Base-by-base conservation (phyloP, 1,139 yeast species). In the Scheffersomyces segobiensis region DNA sequence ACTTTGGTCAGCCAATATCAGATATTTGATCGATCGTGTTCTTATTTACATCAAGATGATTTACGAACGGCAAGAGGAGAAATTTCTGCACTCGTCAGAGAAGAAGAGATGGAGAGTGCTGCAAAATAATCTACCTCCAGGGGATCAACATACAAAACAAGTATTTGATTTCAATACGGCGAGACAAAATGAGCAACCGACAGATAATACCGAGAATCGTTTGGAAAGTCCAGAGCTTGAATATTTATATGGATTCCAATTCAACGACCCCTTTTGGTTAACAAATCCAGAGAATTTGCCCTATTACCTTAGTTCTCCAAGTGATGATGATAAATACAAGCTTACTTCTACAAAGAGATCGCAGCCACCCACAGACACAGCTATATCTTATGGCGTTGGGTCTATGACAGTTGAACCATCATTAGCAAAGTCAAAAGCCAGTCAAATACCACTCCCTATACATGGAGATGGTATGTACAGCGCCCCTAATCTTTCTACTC, bases 181-280 rank as follows among this genome's bases (percentile, higher is more conserved):
- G 42, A 32, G 42, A 12, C 42, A 32, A 32, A 10, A 10, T 14
- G 42, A 32, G 17, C 14, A 32, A 12, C 17, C 32, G 8, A 3
- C 12, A 14, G 42, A 32, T 3, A 32, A 32, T 20, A 48, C n/a
- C 17, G 24, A 48, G 17, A 48, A 6, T 18, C 21, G 24, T 14
- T 48, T 20, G 2, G 50, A 48, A 19, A 48, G 24, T 12, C 59
- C 64, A 2, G 67, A 66, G 14, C 52, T 66, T 26, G 67, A 69
- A 20, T 61, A 58, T 14, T 64, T 69, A 49, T 66, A 66, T 26
- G 74, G 76, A 6, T 73, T 76, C 60, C 74, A 77, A 54, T 65
- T 77, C 53, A 71, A 69, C 55, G 83, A 79, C 63, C 83, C 83
- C 8, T 79, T 78, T 58, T 79, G 83, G 83, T 69, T 77, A 54